Evolutionary conservation across 495 filamentous ascomycete genomes (phyloP).

Genomic region (Bacidia gigantensis): DNA sequence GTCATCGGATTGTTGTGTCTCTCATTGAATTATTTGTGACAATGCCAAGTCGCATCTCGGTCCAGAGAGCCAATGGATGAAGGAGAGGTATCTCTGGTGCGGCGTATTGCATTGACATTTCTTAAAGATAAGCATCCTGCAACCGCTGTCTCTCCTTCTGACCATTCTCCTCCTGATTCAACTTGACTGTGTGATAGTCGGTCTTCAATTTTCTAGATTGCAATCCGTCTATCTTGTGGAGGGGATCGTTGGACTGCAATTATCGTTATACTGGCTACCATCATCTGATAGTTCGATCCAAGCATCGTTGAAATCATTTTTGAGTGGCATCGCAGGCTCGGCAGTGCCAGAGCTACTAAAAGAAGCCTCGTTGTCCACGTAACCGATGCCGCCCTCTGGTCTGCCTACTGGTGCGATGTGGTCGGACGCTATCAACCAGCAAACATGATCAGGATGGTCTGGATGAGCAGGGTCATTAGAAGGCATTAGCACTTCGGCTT

Average conservation of each 20-base stretch:
- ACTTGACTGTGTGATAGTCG: neutral
- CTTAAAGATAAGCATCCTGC: neutral
- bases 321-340: neutral
- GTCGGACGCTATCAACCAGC: neutral
- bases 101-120: neutral
- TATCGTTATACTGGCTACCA: neutral
- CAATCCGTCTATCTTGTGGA: neutral
- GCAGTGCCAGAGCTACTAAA: neutral
- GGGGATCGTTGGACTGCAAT: neutral
- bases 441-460: neutral
- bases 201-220: neutral
- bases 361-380: neutral
- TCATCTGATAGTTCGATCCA: neutral
- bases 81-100: no score
- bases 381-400: neutral
- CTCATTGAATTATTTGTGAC: no score
- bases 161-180: neutral
- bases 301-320: neutral
- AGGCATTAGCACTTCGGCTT: no score
- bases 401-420: neutral
- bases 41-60: no score
- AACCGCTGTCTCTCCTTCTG: neutral
- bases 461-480: neutral
- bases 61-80: no score
- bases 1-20: no score